Evolutionary conservation across 2,329 filamentous ascomycete genomes (phyloP).

Genomic region (Calonectria fujianensis): DNA sequence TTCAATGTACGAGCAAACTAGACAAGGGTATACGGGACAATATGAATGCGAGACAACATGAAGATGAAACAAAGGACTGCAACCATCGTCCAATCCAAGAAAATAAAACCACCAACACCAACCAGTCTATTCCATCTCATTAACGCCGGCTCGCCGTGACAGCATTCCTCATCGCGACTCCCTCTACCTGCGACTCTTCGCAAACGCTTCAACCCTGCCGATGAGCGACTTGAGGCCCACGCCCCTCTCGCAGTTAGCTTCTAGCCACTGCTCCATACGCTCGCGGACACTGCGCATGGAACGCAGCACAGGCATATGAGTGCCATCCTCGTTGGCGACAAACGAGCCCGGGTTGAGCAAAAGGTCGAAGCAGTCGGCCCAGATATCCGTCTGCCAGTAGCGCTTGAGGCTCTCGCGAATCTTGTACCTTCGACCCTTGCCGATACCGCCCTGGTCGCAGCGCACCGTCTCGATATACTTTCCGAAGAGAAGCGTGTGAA

Average conservation of each 20-base stretch:
- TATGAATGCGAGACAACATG: constrained; percentile 1
- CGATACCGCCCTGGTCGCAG: constrained; percentile 72
- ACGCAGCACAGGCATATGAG: constrained; percentile 82
- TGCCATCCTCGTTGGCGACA: constrained; percentile 78
- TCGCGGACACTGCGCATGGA: constrained; percentile 82
- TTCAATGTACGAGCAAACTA: constrained; percentile 18
- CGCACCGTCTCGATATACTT: constrained; percentile 91
- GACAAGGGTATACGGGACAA: constrained; percentile 7
- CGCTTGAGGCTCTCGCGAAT: constrained; percentile 90
- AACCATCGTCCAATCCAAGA: constrained; percentile 19
- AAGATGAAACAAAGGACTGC: constrained; percentile 18
- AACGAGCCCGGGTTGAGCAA: constrained; percentile 87
- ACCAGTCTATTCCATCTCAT: constrained; percentile 21
- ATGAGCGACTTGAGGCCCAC: constrained; percentile 82
- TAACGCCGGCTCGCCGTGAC: constrained; percentile 46
- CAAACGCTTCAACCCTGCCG: constrained; percentile 75
- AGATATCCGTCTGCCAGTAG: constrained; percentile 97
- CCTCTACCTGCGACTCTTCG: constrained; percentile 59
- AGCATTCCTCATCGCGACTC: not conserved
- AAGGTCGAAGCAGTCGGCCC: constrained; percentile 88
- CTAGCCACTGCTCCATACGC: constrained; percentile 89
- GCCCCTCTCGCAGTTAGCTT: constrained; percentile 87
- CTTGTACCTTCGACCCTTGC: constrained; percentile 81
- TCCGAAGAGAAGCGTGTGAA: constrained; percentile 93
- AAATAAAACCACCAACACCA: constrained; percentile 25